Evolutionary conservation across 805 yeast species (phyloP), one percentile per base, ranked within the genome.

Genomic region (Lachancea cidri): DNA sequence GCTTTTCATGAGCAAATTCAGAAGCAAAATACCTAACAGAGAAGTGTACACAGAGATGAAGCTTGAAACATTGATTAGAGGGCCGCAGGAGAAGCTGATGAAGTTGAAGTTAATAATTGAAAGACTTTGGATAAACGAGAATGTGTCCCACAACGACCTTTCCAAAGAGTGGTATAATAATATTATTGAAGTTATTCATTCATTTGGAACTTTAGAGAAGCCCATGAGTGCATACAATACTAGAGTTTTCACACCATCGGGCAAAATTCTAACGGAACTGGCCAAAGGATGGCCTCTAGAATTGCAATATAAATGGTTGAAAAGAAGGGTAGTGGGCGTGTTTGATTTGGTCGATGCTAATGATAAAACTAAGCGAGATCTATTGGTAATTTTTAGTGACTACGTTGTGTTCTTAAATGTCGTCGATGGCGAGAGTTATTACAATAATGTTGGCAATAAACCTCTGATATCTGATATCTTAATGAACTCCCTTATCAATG

Each of bases 401-500:
- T 77, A 78, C 46, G 58, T 88, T 5, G 71, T 91, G 24, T 77
- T 87, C 45, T 64, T 88, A 36, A 71, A 72, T 36, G 70, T 83
- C 33, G 47, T 65, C 31, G 76, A 81, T 52, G 66, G 67, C 27
- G 59, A 61, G 14, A 38, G 47, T 7, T 61, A 58, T 31, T 51
- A 58, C 38, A 45, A 42, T 3, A 43, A 32, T 1, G 41, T 45
- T 16, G 39, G 39, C 2, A 50, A 57, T 32, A 63, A 66, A 35
- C 84, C 93, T 2, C 71, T 82, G 2, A 69, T 84, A 11, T 73
- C 95, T 0, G 96, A 88, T 59, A 72, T 86, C 35, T 65, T 91
- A 44, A 86, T 89, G 95, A 95, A 89, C 54, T 86, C 96, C 0
- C 69, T 91, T 56, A 77, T 85, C 22, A 91, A 91, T 57, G 94